phyloP scores from a whole-genome alignment of 2,329 filamentous ascomycete genomes.

The Trichoderma arundinaceum region DNA sequence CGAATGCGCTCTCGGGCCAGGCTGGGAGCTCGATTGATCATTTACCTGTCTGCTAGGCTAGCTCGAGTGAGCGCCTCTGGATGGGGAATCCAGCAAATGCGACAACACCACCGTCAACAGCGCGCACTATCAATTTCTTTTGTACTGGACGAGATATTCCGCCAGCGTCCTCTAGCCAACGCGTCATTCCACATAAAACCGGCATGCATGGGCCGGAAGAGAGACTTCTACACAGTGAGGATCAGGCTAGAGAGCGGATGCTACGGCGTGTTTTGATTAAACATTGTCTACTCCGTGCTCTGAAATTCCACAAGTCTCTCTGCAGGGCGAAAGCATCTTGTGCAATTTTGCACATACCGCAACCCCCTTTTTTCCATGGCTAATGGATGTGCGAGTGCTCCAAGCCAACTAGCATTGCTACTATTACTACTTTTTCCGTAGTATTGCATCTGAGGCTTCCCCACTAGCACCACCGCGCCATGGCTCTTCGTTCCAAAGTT shows the following conservation, averaged over 20 bases:
- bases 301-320: conserved; percentile 1
- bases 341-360: conserved; percentile 5
- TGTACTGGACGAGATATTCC: background rate
- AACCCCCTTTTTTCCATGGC: background rate
- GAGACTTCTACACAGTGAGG: background rate
- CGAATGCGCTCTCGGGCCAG: conserved; percentile 29
- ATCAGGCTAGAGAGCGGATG: background rate
- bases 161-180: background rate
- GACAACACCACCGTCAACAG: background rate
- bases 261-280: background rate
- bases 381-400: conserved; percentile 20
- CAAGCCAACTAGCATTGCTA: conserved; percentile 10
- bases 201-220: background rate
- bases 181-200: background rate
- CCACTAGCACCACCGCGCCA: conserved; percentile 26
- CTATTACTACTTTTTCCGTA: conserved; percentile 15
- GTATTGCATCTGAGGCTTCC: conserved; percentile 31
- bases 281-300: conserved; percentile 8
- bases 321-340: conserved; percentile 20
- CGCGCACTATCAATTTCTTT: background rate
- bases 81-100: conserved; percentile 27
- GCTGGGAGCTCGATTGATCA: conserved; percentile 7
- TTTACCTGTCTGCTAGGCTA: background rate
- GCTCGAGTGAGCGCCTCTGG: conserved; percentile 12
- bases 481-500: conserved; percentile 46